Base-by-base conservation (phyloP, 1,284 basidiomycete species). In the Cutaneotrichosporon curvatum region DNA sequence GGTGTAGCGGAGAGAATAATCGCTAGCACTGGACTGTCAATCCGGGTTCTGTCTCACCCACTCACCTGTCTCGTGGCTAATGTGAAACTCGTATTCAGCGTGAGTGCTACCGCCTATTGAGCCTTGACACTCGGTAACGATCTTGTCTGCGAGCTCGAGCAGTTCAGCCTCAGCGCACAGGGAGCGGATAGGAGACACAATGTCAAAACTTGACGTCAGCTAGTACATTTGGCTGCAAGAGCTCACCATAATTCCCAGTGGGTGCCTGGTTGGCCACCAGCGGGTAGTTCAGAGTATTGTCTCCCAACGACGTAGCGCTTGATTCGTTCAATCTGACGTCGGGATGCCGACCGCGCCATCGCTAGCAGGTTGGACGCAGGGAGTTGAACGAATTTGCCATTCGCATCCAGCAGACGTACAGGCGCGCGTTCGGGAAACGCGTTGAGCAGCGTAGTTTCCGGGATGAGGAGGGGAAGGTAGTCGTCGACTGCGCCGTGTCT, bases 261-360 rank as follows among this genome's bases (percentile, higher is more conserved):
- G 0, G 61, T 52, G 4, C 50, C 50, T 0, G 72, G 72, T 43
- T 73, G 72, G 0, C 71, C 67, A 9, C 68, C 72, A 8, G 65
- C 51, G 1, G 60, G 51, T 10, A 61, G 51, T 30, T 70, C 63
- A 0, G 56, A 40, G 45, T 82, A 90, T 10, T 82, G 79, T 51
- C 83, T 79, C 25, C 81, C 78, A 28, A 94, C 82, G 68, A 90
- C 85, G 71, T 85, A 95, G 15, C 91, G 79, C 71, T 97, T 96
- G 68, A 95, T 89, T 34, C 92, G 76, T 57, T 79, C 80, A 40
- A 81, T 78, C 39, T 80, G 80, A 14, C 77, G 79, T 47, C 85
- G 76, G 0, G 86, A 87, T 15, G 88, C 88, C 34, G 87, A 75
- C 38, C 90, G 78, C 9, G 91, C 89, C 67, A 96, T 94, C 0